Evolutionary conservation across 805 yeast species (phyloP), one percentile per base, ranked within the genome.

Genomic region (Soucietia sequanensis): DNA sequence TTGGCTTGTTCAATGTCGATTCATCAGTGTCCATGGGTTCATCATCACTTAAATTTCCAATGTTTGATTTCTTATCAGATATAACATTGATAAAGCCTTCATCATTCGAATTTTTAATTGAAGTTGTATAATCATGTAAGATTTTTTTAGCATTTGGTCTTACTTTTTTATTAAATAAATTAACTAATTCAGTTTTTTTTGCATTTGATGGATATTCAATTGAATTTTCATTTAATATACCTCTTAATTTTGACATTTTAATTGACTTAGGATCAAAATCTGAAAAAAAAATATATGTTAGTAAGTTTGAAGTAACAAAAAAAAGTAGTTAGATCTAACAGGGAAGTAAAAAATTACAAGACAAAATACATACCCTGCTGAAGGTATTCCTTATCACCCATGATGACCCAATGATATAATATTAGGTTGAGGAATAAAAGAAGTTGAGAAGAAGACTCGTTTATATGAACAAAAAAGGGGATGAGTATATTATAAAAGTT

Each of bases 201-300:
- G 89, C 81, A 30, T 72, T 65, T 1, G 83, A 64, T 0, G 84
- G 72, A 51, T 70, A 81, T 2, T 60, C 56, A n/a, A 90, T 66
- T n/a, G 75, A 70, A 52, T 87, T 75, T 36, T 76, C 80, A 9
- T 68, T 58, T 34, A 91, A 65, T 15, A 87, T 70, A 15, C 78
- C 72, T 48, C 93, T 73, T 51, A 91, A 67, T 39, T 84, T 78
- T 3, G 89, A 78, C 15, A 86, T 80, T 33, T 79, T 83, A 44
- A 84, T 63, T 25, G 70, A 63, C 17, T 70, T 62, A 5, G 91
- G 84, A 52, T 88, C 80, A 56, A 85, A 87, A n/a, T 72, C 86
- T 58, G 54, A 47, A 50, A 28, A 32, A 12, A n/a, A n/a, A n/a
- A n/a, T 11, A 13, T 6, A 6, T 9, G 32, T 27, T 27, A 20